A percentile compares a stretch with the other conserved stretches of the same genome.
phyloP scores from a whole-genome alignment of 306 rosid species.

The Cicer cuneatum region DNA sequence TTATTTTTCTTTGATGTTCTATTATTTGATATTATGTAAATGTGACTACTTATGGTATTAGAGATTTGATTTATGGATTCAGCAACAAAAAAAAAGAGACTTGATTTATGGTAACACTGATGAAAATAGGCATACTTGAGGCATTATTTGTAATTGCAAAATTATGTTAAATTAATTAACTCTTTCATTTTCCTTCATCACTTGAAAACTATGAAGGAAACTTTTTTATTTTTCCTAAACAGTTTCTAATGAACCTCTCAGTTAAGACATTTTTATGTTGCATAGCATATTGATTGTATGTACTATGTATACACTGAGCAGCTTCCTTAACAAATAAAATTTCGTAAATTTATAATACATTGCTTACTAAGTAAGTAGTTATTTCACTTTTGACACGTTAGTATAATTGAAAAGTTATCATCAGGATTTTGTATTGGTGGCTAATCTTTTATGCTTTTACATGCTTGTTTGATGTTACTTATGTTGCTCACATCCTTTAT shows the following conservation, averaged over 20 bases:
- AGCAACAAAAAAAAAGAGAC: not conserved
- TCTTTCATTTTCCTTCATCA: not conserved
- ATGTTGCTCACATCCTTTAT: constrained; percentile 23
- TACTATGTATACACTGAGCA: constrained; percentile 9
- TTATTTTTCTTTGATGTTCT: not conserved
- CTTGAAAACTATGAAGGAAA: constrained; percentile 19
- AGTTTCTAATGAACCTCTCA: constrained; percentile 15
- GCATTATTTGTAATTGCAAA: constrained; percentile 7
- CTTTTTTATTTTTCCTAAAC: constrained; percentile 4
- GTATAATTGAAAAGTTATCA: constrained; percentile 15
- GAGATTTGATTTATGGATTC: constrained; percentile 14
- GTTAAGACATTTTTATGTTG: constrained; percentile 21
- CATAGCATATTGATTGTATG: constrained; percentile 27
- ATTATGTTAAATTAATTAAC: constrained; percentile 8
- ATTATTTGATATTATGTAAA: constrained; percentile 14
- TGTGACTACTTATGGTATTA: constrained; percentile 5
- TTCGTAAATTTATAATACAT: constrained; percentile 1
- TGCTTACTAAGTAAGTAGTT: constrained; percentile 14
- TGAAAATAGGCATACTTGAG: constrained; percentile 14
- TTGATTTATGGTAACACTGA: constrained; percentile 10
- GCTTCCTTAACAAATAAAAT: constrained; percentile 7
- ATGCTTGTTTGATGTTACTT: constrained; percentile 22
- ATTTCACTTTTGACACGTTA: constrained; percentile 27
- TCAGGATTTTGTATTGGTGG: constrained; percentile 32
- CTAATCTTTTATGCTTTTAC: constrained; percentile 1